Base-by-base conservation (phyloP, 2,329 filamentous ascomycete genomes). In the Microthyrium microscopicum region DNA sequence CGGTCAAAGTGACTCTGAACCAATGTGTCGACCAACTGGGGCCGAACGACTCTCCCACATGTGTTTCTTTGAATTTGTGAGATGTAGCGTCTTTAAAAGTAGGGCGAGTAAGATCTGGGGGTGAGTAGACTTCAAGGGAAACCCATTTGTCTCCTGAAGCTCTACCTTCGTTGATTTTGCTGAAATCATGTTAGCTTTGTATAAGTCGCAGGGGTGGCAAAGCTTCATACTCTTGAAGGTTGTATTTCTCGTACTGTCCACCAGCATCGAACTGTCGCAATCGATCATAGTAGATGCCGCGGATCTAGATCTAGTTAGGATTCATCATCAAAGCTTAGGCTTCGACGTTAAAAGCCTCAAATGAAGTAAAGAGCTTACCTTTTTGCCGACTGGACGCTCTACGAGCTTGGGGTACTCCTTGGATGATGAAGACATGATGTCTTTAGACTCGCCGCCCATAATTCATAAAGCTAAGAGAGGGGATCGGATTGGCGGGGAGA, bases 1-100 rank as follows among this genome's bases (percentile, higher is more conserved):
- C 68, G 4, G 70, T 81, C 40, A 98, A 60, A 36, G 76, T 62
- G 36, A 94, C 70, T 46, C 75, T 81, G 68, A 98, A 92, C 89
- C 89, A 98, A 55, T 95, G 89, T 6, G 89, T 98, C 2, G 84
- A 79, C 89, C 89, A 98, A 22, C 84, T 89, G 2, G 89, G 89
- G 1, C 89, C 89, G 45, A 95, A 95, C 5, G 64, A 72, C 37
- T 77, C 67, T 38, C 87, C 85, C 35, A 84, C 73, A 13, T 69
- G 61, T 6, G 85, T 79, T 31, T 75, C 67, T 33, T 67, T 69
- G 60, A 87, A 98, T 5, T 75, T 60, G 44, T 91, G 74, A n/a
- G 62, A 66, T 9, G 64, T 72, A 9, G 85, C 87, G 36, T 94
- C 82, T 41, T 85, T 60, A 59, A 98, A 98, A 3, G 77, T 75